Evolutionary conservation across 257 asterid genomes (phyloP), one percentile per base, ranked within the genome.

Genomic region (Jaltomata sinuosa): DNA sequence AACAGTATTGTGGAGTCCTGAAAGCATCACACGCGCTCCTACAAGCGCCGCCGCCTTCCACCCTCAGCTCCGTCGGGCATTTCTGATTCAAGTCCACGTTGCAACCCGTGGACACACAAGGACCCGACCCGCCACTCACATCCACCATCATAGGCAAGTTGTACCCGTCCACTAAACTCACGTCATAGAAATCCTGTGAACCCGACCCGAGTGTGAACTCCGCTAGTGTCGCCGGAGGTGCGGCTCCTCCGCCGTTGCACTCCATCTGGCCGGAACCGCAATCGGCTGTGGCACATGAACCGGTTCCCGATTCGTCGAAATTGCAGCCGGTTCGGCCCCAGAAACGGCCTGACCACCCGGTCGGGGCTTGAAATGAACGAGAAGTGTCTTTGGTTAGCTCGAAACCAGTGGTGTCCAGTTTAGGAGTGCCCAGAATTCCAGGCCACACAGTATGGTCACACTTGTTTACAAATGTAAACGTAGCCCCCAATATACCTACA

Each of bases 261-360:
- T 91, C 97, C 6, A 93, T 14, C 79, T 86, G 86, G 19, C 94
- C 93, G 62, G 98, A 91, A 40, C 91, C 94, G 79, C 98, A 94
- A 77, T 93, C 97, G 1, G 93, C 97, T 42, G 94, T 93, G 40
- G 89, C n/a, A 83, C 98, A 94, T 57, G 92, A 84, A 5, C 94
- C 97, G 38, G 22, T 89, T 38, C 89, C 94, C 1, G 93, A 87
- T 11, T 34, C 89, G 42, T 92, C 94, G 81, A 93, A 95, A 16
- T 49, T 83, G 84, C 97, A 95, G 32, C 93, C 95, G 57, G 94
- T 91, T 80, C 97, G 84, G 64, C 90, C 98, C 97, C 97, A 92
- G 84, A 94, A 92, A 19, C 97, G 91, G 14, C 98, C 97, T 32
- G 95, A 92, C 98, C 98, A 93, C 62, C 98, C 97, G 55, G 94